These are phyloP conservation scores for Thyridium curvatum DNA, from an alignment of 2,329 filamentous ascomycete genomes.

Conservation along the genomic window DNA sequence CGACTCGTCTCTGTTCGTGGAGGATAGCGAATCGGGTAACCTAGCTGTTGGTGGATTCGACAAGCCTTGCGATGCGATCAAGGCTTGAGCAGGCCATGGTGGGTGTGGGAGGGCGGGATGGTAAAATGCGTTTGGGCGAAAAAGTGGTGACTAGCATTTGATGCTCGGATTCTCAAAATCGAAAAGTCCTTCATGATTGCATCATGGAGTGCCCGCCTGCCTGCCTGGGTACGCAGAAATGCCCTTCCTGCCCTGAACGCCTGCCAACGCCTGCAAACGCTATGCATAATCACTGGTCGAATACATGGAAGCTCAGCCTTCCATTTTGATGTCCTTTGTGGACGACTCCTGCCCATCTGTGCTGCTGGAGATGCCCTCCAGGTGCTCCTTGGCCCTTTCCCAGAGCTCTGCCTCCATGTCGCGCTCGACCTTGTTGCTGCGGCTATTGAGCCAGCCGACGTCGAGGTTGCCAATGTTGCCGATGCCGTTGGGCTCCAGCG, in stretches of 20 bases:
- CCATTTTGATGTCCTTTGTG: constrained; percentile 23
- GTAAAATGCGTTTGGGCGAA: too few relatives aligned
- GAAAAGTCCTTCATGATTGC: constrained; percentile 7
- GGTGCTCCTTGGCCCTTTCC: constrained; percentile 50
- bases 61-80: constrained; percentile 11
- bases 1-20: constrained; percentile 11
- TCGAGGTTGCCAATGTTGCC: constrained; percentile 61
- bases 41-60: constrained; percentile 17
- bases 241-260: background rate
- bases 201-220: constrained; percentile 10
- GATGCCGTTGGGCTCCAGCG: constrained; percentile 47
- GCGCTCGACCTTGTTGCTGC: constrained; percentile 72
- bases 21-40: constrained; percentile 7
- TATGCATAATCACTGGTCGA: background rate
- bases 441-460: constrained; percentile 83
- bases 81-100: too few relatives aligned
- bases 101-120: too few relatives aligned
- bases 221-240: background rate
- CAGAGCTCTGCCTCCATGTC: constrained; percentile 82
- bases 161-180: too few relatives aligned
- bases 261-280: background rate
- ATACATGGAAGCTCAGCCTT: constrained; percentile 8
- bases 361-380: constrained; percentile 31
- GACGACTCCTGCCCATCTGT: constrained; percentile 1
- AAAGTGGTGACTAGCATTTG: too few relatives aligned